These are phyloP conservation scores for Tetradesmus obliquus DNA, from an alignment of 139 green algal species.

Conservation along the genomic window DNA sequence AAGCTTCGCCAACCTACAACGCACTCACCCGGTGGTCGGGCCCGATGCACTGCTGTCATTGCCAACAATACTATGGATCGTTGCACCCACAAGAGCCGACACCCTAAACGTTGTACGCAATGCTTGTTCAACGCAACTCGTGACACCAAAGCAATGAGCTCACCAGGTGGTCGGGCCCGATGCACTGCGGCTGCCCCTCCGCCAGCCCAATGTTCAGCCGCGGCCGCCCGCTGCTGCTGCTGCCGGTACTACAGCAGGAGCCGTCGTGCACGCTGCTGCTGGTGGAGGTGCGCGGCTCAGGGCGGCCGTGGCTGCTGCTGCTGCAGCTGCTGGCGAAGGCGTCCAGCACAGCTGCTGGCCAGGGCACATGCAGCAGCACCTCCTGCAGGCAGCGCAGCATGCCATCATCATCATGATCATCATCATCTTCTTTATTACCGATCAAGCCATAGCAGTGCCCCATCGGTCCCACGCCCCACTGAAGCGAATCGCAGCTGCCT, in stretches of 20 bases:
- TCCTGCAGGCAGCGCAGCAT: constrained; percentile 36
- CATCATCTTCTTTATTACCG: no score
- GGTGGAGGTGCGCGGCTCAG: not conserved
- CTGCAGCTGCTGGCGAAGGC: not conserved
- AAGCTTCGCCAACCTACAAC: no score
- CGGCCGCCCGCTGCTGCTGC: not conserved
- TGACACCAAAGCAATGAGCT: not conserved
- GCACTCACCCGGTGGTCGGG: constrained; percentile 55
- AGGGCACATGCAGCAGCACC: constrained; percentile 56
- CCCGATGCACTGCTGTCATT: constrained; percentile 19
- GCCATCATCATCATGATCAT: not conserved
- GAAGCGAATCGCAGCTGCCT: no score
- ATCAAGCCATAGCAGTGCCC: not conserved
- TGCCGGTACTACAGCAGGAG: not conserved
- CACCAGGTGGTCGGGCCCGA: constrained; percentile 62
- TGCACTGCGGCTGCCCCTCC: constrained; percentile 53
- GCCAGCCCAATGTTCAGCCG: constrained; percentile 65
- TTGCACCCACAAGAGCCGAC: no score
- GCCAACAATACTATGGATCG: no score
- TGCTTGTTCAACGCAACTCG: no score
- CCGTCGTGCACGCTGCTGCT: not conserved
- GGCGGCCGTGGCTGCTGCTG: not conserved
- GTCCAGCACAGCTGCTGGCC: constrained; percentile 42
- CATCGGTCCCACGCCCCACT: no score
- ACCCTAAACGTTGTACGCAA: no score